phyloP scores from a whole-genome alignment of 768 basidiomycete genomes.

The Pulveroboletus sp. region DNA sequence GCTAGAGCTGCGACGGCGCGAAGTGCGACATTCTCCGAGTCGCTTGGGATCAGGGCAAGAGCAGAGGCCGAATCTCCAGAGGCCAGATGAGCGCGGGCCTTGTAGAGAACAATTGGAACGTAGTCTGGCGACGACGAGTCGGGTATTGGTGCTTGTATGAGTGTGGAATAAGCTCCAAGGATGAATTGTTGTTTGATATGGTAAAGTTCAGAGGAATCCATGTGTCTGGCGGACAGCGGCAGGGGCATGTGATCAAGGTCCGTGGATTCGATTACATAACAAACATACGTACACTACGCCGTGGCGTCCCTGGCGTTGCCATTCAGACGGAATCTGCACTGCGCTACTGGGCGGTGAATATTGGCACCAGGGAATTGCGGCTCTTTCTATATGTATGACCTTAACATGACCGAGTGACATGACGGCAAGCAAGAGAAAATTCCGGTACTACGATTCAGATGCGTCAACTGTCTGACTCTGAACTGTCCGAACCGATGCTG shows the following conservation, averaged over 20 bases:
- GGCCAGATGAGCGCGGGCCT: constrained; percentile 75
- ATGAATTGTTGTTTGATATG: constrained; percentile 73
- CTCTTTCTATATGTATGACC: no score
- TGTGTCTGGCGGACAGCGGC: constrained; percentile 16
- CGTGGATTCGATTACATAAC: no score
- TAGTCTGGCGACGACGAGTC: constrained; percentile 62
- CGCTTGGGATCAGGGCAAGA: constrained; percentile 50
- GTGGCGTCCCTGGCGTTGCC: no score
- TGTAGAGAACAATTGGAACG: constrained; percentile 62
- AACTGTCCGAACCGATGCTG: no score
- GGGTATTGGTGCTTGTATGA: constrained; percentile 53
- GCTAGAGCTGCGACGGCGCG: constrained; percentile 73
- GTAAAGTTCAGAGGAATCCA: constrained; percentile 63
- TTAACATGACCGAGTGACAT: not conserved
- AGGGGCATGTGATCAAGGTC: not conserved
- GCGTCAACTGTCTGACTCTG: no score
- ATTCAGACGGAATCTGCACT: no score
- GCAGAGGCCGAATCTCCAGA: constrained; percentile 57
- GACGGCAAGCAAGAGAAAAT: not conserved
- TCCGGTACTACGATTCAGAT: no score
- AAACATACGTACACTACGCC: no score
- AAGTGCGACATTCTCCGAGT: constrained; percentile 60
- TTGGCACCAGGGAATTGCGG: no score
- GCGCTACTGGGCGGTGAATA: no score
- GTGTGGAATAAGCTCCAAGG: constrained; percentile 68